Base-by-base conservation (phyloP, 352 stramenopile species). In the Hyphochytrium catenoides region DNA sequence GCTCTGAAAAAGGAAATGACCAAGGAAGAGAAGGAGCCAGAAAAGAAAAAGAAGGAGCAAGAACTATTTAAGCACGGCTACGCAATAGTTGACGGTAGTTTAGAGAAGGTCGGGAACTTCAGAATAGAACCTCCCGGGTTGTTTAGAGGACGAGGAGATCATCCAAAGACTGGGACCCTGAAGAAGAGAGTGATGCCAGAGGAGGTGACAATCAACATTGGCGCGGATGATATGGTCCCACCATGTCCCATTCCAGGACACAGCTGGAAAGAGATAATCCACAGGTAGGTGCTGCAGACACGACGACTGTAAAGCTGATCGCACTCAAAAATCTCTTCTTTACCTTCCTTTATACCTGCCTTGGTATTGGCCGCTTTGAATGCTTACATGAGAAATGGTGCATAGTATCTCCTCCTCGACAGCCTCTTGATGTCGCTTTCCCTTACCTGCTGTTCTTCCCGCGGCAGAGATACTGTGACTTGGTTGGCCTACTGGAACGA, bases 81-180 rank as follows among this genome's bases (percentile, higher is more conserved):
- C 47, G 65, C 83, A 7, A 67, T 98, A 34, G 84, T 99, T 6
- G 91, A 99, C 57, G 85, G 78, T 11, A 90, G 96, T 47, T 58
- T 98, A 40, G 87, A 99, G 57, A 96, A 96, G 43, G 78, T 95
- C 1, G 84, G 86, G 25, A 95, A 94, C 52, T 93, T 88, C 48
- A 81, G 72, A 24, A 87, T 96, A 41, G 93, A 99, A 62, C 93
- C 91, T 6, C 93, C 93, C 4, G 86, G 84, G 17, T 52, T 98
- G 8, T 99, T 99, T 54, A 76, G 93, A 16, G 93, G 93, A 9
- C 75, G 91, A 27, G 93, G 93, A 17, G 84, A 96, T 39, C 93
- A 99, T 57, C 93, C 93, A 0, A 98, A 98, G 63, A 98, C 92
- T 41, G 93, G 93, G 24, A 97, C 85, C 18, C 47, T 99, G 15